Percentiles rank a stretch among this genome's conserved stretches.
Conservation (phyloP, 2,329 filamentous ascomycete genomes). For the Monosporascus sp. region DNA sequence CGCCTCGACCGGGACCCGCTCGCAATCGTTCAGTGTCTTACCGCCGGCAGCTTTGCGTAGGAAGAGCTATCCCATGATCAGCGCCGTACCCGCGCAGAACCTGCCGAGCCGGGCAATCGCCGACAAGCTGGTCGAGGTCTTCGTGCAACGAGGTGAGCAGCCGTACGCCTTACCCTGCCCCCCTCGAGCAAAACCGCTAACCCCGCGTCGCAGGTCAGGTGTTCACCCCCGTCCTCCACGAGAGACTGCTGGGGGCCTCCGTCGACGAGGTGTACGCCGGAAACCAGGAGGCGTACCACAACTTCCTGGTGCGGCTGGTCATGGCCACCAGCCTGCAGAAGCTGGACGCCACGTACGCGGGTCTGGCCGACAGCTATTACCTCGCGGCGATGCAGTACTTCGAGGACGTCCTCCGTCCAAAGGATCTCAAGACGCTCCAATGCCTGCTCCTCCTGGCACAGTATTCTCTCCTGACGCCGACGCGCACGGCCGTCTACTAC, state of each 20-base stretch:
- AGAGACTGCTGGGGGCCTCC: slow-evolving; percentile 69
- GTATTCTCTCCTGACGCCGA: slow-evolving; percentile 89
- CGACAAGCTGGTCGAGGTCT: slow-evolving; percentile 77
- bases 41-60: slow-evolving; percentile 52
- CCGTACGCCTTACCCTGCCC: neutral
- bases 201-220: slow-evolving; percentile 61
- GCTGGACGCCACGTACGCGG: slow-evolving; percentile 82
- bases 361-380: slow-evolving; percentile 91
- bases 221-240: slow-evolving; percentile 82
- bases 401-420: slow-evolving; percentile 77
- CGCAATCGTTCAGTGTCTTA: slow-evolving; percentile 55
- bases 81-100: slow-evolving; percentile 70
- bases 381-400: slow-evolving; percentile 81
- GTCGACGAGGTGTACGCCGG: slow-evolving; percentile 77
- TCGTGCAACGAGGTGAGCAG: slow-evolving; percentile 70
- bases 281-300: slow-evolving; percentile 72
- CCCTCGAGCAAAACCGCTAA: slow-evolving; percentile 14
- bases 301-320: slow-evolving; percentile 86
- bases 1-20: slow-evolving; percentile 41
- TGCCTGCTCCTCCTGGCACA: slow-evolving; percentile 83
- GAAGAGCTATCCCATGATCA: slow-evolving; percentile 89
- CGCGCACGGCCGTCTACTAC: slow-evolving; percentile 87
- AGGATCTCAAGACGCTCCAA: slow-evolving; percentile 85
- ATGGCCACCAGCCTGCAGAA: slow-evolving; percentile 94
- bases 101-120: slow-evolving; percentile 71